These are phyloP conservation scores for Boletales sp. DNA, from an alignment of 768 basidiomycete genomes.

Conservation along the genomic window DNA sequence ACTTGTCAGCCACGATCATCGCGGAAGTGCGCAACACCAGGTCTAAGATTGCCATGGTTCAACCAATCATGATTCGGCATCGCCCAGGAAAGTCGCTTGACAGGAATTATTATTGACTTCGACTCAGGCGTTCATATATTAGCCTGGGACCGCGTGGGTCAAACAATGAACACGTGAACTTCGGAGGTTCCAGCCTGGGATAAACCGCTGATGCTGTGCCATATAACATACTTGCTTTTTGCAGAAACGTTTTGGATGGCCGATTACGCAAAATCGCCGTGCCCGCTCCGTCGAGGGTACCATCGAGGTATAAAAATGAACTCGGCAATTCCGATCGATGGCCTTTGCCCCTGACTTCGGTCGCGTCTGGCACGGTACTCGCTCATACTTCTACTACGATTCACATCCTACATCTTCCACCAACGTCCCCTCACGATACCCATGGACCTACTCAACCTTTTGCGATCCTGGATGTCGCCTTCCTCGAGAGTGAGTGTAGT, in stretches of 20 bases:
- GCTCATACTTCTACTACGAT: constrained; percentile 13
- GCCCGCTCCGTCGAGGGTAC: constrained; percentile 19
- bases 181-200: constrained; percentile 1
- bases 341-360: constrained; percentile 14
- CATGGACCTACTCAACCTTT: constrained; percentile 26
- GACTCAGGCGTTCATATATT: constrained; percentile 12
- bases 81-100: too few relatives aligned
- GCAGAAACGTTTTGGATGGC: constrained; percentile 2
- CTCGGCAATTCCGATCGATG: constrained; percentile 12
- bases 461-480: constrained; percentile 15
- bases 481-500: constrained; percentile 22
- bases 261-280: constrained; percentile 23
- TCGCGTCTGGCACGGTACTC: constrained; percentile 23
- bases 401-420: constrained; percentile 4
- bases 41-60: constrained; percentile 7
- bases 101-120: background rate
- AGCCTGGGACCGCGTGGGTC: constrained; percentile 18
- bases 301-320: constrained; percentile 27
- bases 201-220: constrained; percentile 6
- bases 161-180: constrained; percentile 16
- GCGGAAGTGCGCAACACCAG: constrained; percentile 9
- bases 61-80: constrained; percentile 12
- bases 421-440: constrained; percentile 20
- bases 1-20: constrained; percentile 25
- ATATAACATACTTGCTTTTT: background rate